Evolutionary conservation across 148 eudicot genomes (phyloP).

Genomic region (Heliosperma pusillum): DNA sequence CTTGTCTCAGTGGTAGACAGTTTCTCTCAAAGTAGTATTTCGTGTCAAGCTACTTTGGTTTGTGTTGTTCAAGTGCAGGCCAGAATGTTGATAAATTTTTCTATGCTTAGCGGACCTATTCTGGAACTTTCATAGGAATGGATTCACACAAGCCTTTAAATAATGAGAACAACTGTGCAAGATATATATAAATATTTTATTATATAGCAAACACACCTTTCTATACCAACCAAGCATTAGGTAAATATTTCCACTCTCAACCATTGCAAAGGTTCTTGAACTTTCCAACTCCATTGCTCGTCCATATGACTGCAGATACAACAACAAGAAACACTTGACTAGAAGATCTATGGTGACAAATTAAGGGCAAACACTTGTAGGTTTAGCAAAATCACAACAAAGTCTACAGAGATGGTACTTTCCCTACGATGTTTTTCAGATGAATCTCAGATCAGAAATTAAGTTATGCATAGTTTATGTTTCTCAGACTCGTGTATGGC

Average conservation of each 20-base stretch:
- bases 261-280: constrained; percentile 73
- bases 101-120: too few relatives aligned
- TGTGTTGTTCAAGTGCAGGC: not conserved
- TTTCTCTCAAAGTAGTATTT: not conserved
- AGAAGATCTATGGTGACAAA: constrained; percentile 1
- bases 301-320: constrained; percentile 67
- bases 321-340: not conserved
- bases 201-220: constrained; percentile 67
- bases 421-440: not conserved
- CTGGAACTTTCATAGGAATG: not conserved
- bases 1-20: not conserved
- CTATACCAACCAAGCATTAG: constrained; percentile 83
- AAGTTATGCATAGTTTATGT: not conserved
- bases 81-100: not conserved
- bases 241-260: constrained; percentile 87
- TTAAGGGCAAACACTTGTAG: not conserved
- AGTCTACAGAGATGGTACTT: not conserved
- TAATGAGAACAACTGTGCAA: not conserved
- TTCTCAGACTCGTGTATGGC: not conserved
- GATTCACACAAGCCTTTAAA: not conserved
- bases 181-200: not conserved
- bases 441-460: not conserved
- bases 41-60: not conserved
- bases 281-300: constrained; percentile 86
- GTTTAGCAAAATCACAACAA: not conserved